Conservation (phyloP, 495 filamentous ascomycete species). For the Tuber aestivum region DNA sequence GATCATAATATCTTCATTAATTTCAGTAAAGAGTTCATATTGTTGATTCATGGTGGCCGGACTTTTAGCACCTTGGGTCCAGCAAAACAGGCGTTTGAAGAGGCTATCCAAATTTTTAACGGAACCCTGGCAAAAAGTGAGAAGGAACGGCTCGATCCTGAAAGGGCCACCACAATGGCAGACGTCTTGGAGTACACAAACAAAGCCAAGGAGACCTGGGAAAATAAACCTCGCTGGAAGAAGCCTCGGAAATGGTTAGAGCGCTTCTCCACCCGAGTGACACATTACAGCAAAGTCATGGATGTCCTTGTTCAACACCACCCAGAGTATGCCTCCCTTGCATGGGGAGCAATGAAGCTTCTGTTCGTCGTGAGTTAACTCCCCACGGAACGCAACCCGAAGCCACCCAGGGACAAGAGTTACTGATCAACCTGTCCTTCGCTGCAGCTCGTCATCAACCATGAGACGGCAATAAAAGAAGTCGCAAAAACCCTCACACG, state of each 20-base stretch:
- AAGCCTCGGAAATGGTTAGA: constrained; percentile 9
- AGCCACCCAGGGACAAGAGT: background rate
- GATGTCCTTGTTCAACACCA: constrained; percentile 41
- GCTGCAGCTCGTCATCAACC: constrained; percentile 1
- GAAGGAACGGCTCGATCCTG: background rate
- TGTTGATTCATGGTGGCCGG: background rate
- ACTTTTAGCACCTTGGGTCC: constrained; percentile 10
- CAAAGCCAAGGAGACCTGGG: background rate
- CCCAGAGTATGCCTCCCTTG: constrained; percentile 39
- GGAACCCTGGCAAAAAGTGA: constrained; percentile 3
- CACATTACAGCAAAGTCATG: constrained; percentile 28
- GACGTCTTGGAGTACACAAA: constrained; percentile 5
- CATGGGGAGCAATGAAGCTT: constrained; percentile 41
- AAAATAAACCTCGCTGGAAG: constrained; percentile 13
- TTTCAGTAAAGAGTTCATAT: background rate
- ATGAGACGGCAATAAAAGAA: background rate
- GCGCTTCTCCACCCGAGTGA: constrained; percentile 11
- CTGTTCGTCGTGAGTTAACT: constrained; percentile 30
- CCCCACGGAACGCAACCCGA: background rate
- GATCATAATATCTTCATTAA: background rate
- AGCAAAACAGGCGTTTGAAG: constrained; percentile 1
- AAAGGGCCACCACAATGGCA: constrained; percentile 5
- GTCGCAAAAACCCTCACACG: background rate
- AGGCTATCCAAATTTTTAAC: constrained; percentile 15
- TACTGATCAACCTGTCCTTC: background rate